These are phyloP conservation scores for Trichoderma oligosporum DNA, from an alignment of 2,329 filamentous ascomycete species.

Conservation along the genomic window DNA sequence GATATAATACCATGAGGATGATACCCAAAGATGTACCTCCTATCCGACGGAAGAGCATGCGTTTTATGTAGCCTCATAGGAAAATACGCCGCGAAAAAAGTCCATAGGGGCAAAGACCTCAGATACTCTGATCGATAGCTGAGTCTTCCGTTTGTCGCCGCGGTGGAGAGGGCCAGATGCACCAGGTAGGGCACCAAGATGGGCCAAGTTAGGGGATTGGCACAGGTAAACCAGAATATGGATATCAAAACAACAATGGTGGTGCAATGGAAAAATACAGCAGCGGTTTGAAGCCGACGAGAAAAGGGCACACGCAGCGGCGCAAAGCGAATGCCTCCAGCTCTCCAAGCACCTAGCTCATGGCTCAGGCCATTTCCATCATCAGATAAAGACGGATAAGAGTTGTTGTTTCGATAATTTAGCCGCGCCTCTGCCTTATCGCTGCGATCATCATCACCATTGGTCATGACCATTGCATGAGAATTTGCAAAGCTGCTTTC, in stretches of 20 bases:
- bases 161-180: conserved; percentile 76
- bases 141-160: conserved; percentile 70
- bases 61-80: conserved; percentile 85
- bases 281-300: conserved; percentile 71
- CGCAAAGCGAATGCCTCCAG: conserved; percentile 71
- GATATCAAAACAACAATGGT: conserved; percentile 68
- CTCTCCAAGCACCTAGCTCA: conserved; percentile 34
- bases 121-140: conserved; percentile 70
- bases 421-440: not conserved
- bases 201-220: conserved; percentile 90
- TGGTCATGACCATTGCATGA: conserved; percentile 2
- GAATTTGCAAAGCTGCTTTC: not conserved
- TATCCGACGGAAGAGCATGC: conserved; percentile 68
- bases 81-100: conserved; percentile 87
- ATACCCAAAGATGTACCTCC: conserved; percentile 96
- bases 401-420: not conserved
- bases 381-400: conserved; percentile 31
- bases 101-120: conserved; percentile 74
- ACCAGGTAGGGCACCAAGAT: conserved; percentile 71
- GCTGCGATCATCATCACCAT: conserved; percentile 7
- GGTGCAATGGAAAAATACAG: conserved; percentile 71
- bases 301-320: conserved; percentile 70
- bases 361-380: conserved; percentile 22
- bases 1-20: conserved; percentile 97
- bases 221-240: conserved; percentile 84